Evolutionary conservation across 2,329 filamentous ascomycete species (phyloP), one percentile per base, ranked within the genome.

Genomic region (Colletotrichum destructivum): DNA sequence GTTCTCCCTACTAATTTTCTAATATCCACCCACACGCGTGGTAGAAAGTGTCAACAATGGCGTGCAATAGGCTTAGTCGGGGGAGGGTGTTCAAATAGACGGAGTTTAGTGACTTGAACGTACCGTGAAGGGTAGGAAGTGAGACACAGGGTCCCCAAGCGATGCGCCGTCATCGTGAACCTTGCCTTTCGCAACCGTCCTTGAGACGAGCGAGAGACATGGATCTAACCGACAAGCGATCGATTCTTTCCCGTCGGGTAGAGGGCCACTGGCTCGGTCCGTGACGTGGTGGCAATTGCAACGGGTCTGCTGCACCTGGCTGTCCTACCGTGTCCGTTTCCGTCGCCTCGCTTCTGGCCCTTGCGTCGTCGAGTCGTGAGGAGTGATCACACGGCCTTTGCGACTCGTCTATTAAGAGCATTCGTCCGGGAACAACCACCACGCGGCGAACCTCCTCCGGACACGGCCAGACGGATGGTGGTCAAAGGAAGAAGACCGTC

Each of bases 1-100:
- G 67, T 71, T 68, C n/a, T 68, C 54, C 44, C 44, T 57, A 51
- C 57, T 71, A 18, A 12, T 71, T 71, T 62, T 68, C 47, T 46
- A 68, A 68, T 71, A 68, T 64, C 64, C 68, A 68, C 69, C 64
- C 69, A 62, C 69, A 57, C 64, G 46, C 59, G 59, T 62, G 64
- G 57, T 57, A 68, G 56, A 57, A 38, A 44, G 26, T 68, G 57
- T 57, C 52, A 57, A 65, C 42, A 60, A 35, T 38, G 64, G 69
- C 64, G 69, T 68, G 57, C 69, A 62, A 62, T 46, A 62, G 64
- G 64, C 55, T 68, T 62, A 62, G 65, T 42, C 52, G 69, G 31
- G 23, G 61, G 23, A 18, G n/a, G 21, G 69, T 54, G 46, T 64
- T 60, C 42, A 60, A 44, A 64, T 69, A 55, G 40, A 60, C 47